Conservation (phyloP, 352 stramenopile genomes). For the Pythium coloratum region DNA sequence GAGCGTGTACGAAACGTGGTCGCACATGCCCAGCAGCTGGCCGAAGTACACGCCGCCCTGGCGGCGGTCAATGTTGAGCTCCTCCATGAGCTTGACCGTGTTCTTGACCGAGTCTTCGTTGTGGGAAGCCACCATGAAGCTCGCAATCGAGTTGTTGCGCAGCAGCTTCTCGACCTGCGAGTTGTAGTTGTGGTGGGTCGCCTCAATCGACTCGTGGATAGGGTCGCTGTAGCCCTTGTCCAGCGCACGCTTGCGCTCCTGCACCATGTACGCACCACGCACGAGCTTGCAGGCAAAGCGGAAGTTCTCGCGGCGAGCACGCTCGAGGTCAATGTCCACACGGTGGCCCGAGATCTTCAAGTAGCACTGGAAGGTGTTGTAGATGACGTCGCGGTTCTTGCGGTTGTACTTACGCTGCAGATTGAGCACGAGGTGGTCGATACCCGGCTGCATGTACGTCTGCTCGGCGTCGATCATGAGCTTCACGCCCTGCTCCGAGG, state of each 20-base stretch:
- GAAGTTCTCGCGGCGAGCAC: slow-evolving; percentile 90
- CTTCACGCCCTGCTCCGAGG: slow-evolving; percentile 75
- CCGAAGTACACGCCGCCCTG: slow-evolving; percentile 92
- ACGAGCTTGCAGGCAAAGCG: slow-evolving; percentile 97
- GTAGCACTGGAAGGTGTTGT: slow-evolving; percentile 99
- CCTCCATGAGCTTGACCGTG: slow-evolving; percentile 91
- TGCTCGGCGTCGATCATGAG: slow-evolving; percentile 99
- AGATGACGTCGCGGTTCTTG: slow-evolving; percentile 87
- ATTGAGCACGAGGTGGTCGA: slow-evolving; percentile 93
- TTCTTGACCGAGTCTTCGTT: slow-evolving; percentile 95
- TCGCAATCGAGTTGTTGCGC: slow-evolving; percentile 78
- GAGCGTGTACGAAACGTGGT: slow-evolving; percentile 96
- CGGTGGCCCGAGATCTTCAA: slow-evolving; percentile 91
- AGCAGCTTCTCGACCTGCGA: slow-evolving; percentile 90
- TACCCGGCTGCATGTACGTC: slow-evolving; percentile 96
- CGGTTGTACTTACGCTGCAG: slow-evolving; percentile 91
- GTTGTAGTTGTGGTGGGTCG: slow-evolving; percentile 96
- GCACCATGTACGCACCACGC: slow-evolving; percentile 98
- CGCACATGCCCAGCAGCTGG: slow-evolving; percentile 97
- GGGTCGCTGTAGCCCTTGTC: slow-evolving; percentile 84
- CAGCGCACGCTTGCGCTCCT: slow-evolving; percentile 91
- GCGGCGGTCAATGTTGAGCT: slow-evolving; percentile 81
- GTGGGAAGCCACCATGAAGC: slow-evolving; percentile 98
- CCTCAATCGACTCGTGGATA: slow-evolving; percentile 93
- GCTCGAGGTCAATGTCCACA: slow-evolving; percentile 91